These are phyloP conservation scores for Carex scoparia DNA, from an alignment of 176 grass and related monocot genomes.

Conservation along the genomic window DNA sequence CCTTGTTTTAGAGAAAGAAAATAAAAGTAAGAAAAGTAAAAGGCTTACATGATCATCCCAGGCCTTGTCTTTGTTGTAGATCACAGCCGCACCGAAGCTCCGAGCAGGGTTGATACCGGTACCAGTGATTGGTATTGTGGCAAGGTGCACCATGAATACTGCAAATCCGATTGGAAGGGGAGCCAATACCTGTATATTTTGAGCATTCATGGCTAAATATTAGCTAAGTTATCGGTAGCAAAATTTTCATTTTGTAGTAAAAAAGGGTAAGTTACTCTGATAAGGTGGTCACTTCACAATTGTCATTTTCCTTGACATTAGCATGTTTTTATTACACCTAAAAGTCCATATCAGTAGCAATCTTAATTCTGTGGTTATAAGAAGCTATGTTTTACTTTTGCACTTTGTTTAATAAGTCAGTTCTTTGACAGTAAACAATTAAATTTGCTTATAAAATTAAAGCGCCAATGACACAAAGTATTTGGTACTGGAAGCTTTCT, in stretches of 20 bases:
- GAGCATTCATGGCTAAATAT: not conserved
- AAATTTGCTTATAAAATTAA: not conserved
- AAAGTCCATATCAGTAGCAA: not conserved
- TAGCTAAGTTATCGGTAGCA: not conserved
- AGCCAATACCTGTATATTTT: constrained; percentile 65
- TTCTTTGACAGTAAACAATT: not conserved
- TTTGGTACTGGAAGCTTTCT: not conserved
- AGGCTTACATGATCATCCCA: constrained; percentile 80
- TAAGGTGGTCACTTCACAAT: not conserved
- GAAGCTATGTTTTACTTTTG: not conserved
- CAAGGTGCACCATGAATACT: constrained; percentile 95
- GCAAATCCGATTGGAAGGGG: constrained; percentile 94
- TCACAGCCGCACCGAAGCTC: constrained; percentile 81
- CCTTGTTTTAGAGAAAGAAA: not conserved
- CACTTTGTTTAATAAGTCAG: not conserved
- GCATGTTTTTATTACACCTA: not conserved
- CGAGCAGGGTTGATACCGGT: constrained; percentile 93
- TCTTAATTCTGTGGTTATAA: not conserved
- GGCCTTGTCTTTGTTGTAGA: constrained; percentile 82
- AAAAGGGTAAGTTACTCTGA: no score
- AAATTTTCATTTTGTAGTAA: not conserved
- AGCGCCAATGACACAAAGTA: not conserved
- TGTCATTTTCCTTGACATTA: not conserved
- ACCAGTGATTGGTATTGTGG: constrained; percentile 89
- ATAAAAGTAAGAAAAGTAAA: not conserved